Evolutionary conservation across 352 stramenopile species (phyloP).

Genomic region (Phytopythium cucurbitacearum): DNA sequence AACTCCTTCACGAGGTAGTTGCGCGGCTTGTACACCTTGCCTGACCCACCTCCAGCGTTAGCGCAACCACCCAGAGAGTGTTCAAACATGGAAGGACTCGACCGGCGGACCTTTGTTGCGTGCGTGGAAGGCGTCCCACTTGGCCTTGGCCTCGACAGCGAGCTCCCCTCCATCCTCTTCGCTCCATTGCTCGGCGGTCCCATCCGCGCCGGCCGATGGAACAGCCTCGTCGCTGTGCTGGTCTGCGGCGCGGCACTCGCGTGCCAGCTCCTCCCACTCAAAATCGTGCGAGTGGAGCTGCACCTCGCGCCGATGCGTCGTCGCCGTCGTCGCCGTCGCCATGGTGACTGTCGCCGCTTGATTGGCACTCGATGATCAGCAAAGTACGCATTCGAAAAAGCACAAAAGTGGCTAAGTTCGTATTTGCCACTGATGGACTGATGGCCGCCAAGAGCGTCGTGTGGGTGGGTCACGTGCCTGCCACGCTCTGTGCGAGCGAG

Average conservation of each 20-base stretch:
- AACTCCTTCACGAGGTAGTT: conserved; percentile 84
- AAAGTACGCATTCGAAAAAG: not conserved
- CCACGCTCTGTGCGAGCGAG: conserved; percentile 55
- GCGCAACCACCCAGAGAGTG: not conserved
- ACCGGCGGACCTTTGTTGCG: conserved; percentile 57
- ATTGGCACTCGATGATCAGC: not conserved
- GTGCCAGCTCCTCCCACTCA: conserved; percentile 66
- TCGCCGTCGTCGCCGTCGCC: not conserved
- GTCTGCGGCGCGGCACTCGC: conserved; percentile 22
- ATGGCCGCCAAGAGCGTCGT: conserved; percentile 19
- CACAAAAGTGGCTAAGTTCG: not conserved
- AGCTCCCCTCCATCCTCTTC: conserved; percentile 22
- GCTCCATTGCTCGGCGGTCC: not conserved
- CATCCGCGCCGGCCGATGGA: not conserved
- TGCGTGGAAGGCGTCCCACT: conserved; percentile 77
- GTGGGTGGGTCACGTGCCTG: conserved; percentile 52
- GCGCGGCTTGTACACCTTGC: conserved; percentile 77
- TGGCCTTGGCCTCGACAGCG: conserved; percentile 47
- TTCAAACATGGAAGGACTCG: not conserved
- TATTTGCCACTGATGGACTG: not conserved
- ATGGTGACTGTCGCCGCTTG: not conserved
- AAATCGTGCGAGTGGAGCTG: conserved; percentile 77
- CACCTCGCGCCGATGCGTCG: conserved; percentile 22
- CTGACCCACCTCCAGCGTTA: conserved; percentile 12
- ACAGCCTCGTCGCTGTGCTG: conserved; percentile 1